Conservation (phyloP, 2,329 filamentous ascomycete species). For the Thielaviopsis euricoi region DNA sequence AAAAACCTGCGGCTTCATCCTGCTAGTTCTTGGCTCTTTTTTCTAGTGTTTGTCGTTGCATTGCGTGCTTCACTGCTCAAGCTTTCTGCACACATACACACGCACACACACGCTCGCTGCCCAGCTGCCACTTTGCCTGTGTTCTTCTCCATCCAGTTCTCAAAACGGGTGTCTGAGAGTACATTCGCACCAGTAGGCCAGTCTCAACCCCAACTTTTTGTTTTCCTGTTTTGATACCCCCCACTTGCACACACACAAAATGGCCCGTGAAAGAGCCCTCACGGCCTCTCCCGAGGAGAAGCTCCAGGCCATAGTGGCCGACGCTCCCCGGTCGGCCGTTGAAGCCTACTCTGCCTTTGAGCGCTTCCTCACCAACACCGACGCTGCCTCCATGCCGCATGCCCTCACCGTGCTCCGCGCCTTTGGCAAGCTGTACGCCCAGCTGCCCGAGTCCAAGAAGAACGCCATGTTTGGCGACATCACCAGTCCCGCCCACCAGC, state of each 20-base stretch:
- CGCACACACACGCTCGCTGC: neutral
- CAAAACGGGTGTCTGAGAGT: neutral
- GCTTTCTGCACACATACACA: too few species aligned
- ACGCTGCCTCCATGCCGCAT: neutral
- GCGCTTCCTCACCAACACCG: neutral
- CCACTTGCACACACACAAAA: neutral
- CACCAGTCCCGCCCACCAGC: neutral
- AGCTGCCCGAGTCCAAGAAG: conserved; percentile 3
- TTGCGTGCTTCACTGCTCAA: neutral
- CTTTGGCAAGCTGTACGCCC: conserved; percentile 3
- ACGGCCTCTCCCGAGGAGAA: neutral
- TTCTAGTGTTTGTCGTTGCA: too few species aligned
- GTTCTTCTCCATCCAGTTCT: neutral
- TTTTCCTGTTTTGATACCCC: neutral
- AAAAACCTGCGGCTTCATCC: too few species aligned
- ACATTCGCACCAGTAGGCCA: neutral
- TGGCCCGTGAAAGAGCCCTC: neutral
- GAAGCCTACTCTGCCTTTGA: neutral
- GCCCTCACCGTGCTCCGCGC: conserved; percentile 5
- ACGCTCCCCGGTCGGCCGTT: neutral
- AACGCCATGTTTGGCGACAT: neutral
- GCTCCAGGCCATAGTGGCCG: neutral
- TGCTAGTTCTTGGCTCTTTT: too few species aligned
- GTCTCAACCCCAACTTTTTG: neutral
- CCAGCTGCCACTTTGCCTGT: neutral